Base-by-base conservation (phyloP, 2,329 filamentous ascomycete species). In the Penicillium frequentans region DNA sequence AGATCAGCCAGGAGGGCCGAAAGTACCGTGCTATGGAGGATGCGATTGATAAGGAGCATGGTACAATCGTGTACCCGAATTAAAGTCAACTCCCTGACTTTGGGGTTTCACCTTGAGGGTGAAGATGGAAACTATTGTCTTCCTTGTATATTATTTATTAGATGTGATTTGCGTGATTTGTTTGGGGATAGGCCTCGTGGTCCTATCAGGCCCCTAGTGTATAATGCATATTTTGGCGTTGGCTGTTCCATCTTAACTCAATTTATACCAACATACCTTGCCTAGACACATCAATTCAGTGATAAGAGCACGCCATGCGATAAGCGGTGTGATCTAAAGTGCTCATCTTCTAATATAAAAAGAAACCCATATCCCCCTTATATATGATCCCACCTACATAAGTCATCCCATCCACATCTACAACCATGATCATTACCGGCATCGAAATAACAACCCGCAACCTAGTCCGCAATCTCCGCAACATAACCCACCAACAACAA, bases 11-110 rank as follows among this genome's bases (percentile, higher is more conserved):
- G 13, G 69, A 77, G 52, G 91, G 92, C 8, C 81, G 83, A 44
- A 58, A 70, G 49, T 89, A 83, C 73, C 84, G 91, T 57, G 67
- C 78, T 53, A 58, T 75, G 60, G 77, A 87, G 69, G 82, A 86
- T 54, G 65, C 79, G 66, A 67, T 80, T 29, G 84, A 87, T 55
- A 73, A 78, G 56, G 68, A 73, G 46, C 67, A 74, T 23, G 79
- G 79, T 2, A 59, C 73, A 35, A 64, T 74, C 45, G 66, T 73
- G 14, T 56, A 71, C 47, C 45, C 19, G 19, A 10, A 33, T 33
- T 33, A 33, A 60, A 35, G 65, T 64, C 13, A 29, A 27, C 7
- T 27, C 13, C 6, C 9, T 21, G 39, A 13, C 10, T 13, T 23
- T 3, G 14, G 5, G 4, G 19, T 19, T 42, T 42, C 39, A 42